Evolutionary conservation across 1,284 basidiomycete genomes (phyloP).

Genomic region (Puccinia coronata): DNA sequence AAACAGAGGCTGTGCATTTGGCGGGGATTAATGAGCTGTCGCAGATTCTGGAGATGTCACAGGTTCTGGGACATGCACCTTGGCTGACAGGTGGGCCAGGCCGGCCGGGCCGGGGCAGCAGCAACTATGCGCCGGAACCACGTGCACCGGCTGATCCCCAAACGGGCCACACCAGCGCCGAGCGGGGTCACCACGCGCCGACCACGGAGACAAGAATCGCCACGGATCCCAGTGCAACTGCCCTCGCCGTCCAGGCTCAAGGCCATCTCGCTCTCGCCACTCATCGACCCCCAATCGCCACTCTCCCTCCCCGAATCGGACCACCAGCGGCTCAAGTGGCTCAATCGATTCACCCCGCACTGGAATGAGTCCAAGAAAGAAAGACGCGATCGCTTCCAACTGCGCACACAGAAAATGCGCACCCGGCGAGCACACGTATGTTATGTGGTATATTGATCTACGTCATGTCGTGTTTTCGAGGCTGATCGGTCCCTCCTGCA

Average conservation of each 20-base stretch:
- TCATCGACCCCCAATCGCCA: constrained; percentile 29
- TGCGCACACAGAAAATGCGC: constrained; percentile 28
- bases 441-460: background rate
- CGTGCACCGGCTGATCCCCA: no score
- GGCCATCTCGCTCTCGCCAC: constrained; percentile 28
- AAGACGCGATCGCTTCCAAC: constrained; percentile 14
- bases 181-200: background rate
- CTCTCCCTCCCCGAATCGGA: constrained; percentile 33
- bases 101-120: no score
- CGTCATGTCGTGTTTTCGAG: no score
- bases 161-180: background rate
- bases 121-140: background rate
- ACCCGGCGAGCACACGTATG: constrained; percentile 26
- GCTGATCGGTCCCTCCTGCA: background rate
- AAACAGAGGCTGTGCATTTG: no score
- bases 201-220: constrained; percentile 6
- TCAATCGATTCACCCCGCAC: constrained; percentile 36
- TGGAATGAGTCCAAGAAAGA: constrained; percentile 24
- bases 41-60: background rate
- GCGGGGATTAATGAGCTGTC: no score
- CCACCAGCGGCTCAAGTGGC: constrained; percentile 21
- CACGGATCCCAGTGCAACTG: constrained; percentile 10
- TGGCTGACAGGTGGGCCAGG: no score
- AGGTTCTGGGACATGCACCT: background rate
- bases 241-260: background rate